These are phyloP conservation scores for Castanopsis chinensis DNA, from an alignment of 306 rosid genomes.

Conservation along the genomic window DNA sequence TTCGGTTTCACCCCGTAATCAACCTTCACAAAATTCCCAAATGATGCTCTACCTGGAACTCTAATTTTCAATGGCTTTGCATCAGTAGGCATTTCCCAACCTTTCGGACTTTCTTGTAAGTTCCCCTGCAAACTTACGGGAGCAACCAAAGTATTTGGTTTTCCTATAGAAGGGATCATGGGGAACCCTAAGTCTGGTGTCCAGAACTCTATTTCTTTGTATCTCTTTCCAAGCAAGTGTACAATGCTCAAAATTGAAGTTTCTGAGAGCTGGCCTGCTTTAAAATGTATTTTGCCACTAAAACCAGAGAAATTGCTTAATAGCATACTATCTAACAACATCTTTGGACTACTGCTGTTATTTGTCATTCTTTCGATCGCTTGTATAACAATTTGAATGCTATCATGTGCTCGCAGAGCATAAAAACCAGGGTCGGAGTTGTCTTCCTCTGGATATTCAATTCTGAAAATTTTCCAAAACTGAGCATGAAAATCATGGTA, in stretches of 20 bases:
- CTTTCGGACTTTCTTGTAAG: slow-evolving; percentile 36
- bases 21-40: slow-evolving; percentile 56
- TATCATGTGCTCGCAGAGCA: slow-evolving; percentile 65
- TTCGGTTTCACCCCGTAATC: slow-evolving; percentile 17
- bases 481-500: slow-evolving; percentile 31
- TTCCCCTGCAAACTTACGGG: slow-evolving; percentile 63
- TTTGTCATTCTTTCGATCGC: slow-evolving; percentile 37
- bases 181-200: slow-evolving; percentile 37
- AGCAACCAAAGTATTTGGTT: slow-evolving; percentile 14
- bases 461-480: slow-evolving; percentile 35
- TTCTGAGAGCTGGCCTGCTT: slow-evolving; percentile 33
- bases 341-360: slow-evolving; percentile 9
- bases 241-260: slow-evolving; percentile 42
- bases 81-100: slow-evolving; percentile 59
- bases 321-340: slow-evolving; percentile 21
- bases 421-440: slow-evolving; percentile 48
- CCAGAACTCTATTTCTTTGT: slow-evolving; percentile 61
- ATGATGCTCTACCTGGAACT: slow-evolving; percentile 49
- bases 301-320: slow-evolving; percentile 47
- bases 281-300: slow-evolving; percentile 58
- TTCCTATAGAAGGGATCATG: neutral
- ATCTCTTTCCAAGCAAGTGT: slow-evolving; percentile 42
- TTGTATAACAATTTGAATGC: slow-evolving; percentile 42
- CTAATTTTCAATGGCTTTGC: slow-evolving; percentile 49
- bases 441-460: slow-evolving; percentile 41